Base-by-base conservation (phyloP, 2,329 filamentous ascomycete species). In the Aspergillus vadensis region DNA sequence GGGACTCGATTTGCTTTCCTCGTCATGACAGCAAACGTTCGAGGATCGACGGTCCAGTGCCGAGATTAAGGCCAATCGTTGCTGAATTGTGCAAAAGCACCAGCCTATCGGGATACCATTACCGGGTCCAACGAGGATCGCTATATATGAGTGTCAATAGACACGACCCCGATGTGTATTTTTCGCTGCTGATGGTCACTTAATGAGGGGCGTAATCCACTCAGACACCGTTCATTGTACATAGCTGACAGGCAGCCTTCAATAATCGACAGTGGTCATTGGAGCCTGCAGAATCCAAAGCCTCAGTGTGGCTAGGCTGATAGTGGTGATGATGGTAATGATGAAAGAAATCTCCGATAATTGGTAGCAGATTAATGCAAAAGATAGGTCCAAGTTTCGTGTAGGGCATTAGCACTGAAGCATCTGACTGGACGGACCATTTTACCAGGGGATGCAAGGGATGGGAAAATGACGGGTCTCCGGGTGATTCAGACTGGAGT, bases 11-110 rank as follows among this genome's bases (percentile, higher is more conserved):
- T 43, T 17, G 5, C n/a, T 23, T 23, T 21, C 41, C 9, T 15
- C 25, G 53, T 5, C 25, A 39, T 65, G 65, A 67, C 65, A 66
- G 65, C 62, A 66, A 66, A 65, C 67, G 67, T 61, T 67, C 60
- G 52, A 56, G 52, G 67, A 69, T 69, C 67, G 64, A 63, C 67
- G 32, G 27, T 57, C 58, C 50, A 55, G 36, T 61, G 47, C 38
- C 44, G 32, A 32, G 21, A 32, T 14, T 41, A 39, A 19, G 48
- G 61, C 49, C 58, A 63, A 63, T 63, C 61, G 32, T 61, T 65
- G 58, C 63, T 64, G 54, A 50, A 64, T 62, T 62, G 57, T 60
- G 57, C 57, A 60, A 60, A 47, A 60, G 54, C 38, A 43, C n/a
- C 27, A 47, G 21, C 55, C 54, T 53, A 52, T 60, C 47, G 39